Evolutionary conservation across 164 flowering plant genomes (phyloP).

Genomic region (Pachysandra terminalis): DNA sequence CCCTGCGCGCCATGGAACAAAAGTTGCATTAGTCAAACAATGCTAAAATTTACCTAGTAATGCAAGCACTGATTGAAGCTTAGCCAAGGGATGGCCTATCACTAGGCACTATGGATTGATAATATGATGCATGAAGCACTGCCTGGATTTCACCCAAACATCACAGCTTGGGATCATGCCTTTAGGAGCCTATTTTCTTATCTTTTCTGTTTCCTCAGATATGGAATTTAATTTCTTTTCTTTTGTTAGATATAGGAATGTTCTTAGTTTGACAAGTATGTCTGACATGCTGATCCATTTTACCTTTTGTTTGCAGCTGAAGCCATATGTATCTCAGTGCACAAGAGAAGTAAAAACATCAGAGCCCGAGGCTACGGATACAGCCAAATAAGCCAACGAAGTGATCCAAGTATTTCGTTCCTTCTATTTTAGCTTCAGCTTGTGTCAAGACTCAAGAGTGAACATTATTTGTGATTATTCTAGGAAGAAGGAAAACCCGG

Average conservation of each 20-base stretch:
- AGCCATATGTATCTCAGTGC: constrained; percentile 27
- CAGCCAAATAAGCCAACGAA: constrained; percentile 8
- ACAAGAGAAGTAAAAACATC: constrained; percentile 17
- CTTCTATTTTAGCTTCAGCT: not conserved
- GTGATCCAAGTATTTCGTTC: too few relatives aligned
- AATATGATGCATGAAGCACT: not conserved
- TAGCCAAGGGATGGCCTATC: not conserved
- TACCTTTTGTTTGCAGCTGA: constrained; percentile 15
- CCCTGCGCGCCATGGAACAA: too few relatives aligned
- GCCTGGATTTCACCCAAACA: not conserved
- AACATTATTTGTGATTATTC: too few relatives aligned
- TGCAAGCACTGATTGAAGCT: not conserved
- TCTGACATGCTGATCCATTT: not conserved
- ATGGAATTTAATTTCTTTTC: too few relatives aligned
- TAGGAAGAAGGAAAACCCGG: too few relatives aligned
- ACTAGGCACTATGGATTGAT: not conserved
- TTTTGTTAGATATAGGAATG: too few relatives aligned
- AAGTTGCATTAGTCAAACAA: too few relatives aligned
- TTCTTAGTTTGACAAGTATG: too few relatives aligned
- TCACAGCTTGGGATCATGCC: not conserved
- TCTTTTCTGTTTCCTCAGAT: too few relatives aligned
- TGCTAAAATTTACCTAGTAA: not conserved
- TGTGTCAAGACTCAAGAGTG: too few relatives aligned
- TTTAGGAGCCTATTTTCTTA: too few relatives aligned
- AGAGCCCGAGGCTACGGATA: constrained; percentile 15